Percentiles rank a stretch among this genome's conserved stretches.
Evolutionary conservation across 2,329 filamentous ascomycete genomes (phyloP).

Genomic region (Xylaria sp.): DNA sequence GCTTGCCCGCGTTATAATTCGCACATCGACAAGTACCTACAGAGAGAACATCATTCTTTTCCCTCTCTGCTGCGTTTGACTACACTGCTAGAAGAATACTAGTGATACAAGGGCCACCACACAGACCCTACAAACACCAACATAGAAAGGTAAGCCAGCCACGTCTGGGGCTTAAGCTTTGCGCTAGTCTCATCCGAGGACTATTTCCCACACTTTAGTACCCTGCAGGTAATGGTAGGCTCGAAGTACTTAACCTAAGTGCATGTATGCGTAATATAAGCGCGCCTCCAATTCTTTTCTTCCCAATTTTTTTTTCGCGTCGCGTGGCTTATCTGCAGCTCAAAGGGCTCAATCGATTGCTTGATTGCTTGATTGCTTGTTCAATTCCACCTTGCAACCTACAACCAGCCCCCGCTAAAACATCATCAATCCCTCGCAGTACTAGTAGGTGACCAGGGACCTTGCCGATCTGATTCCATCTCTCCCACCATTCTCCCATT

Average conservation of each 20-base stretch:
- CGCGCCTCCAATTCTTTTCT: conserved; percentile 34
- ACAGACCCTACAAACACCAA: not conserved
- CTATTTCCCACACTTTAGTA: not conserved
- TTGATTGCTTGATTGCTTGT: conserved; percentile 35
- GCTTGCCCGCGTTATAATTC: not conserved
- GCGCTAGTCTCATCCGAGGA: not conserved
- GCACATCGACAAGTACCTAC: not conserved
- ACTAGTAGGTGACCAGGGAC: not conserved
- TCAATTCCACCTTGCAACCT: conserved; percentile 22
- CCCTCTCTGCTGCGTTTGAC: not conserved
- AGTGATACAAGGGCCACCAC: not conserved
- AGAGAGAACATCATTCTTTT: not conserved
- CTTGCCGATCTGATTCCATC: conserved; percentile 17
- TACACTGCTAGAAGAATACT: not conserved
- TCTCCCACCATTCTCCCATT: conserved; percentile 1
- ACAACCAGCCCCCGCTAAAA: conserved; percentile 30
- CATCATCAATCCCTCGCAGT: conserved; percentile 24
- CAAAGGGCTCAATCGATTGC: conserved; percentile 31
- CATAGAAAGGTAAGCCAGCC: not conserved
- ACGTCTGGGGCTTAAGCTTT: not conserved
- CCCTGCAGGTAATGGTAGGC: not conserved
- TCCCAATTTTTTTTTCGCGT: conserved; percentile 34
- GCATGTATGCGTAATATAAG: conserved; percentile 16
- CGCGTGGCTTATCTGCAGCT: conserved; percentile 36
- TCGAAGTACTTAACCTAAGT: conserved; percentile 14